Evolutionary conservation across 805 yeast genomes (phyloP).

Genomic region (Tetrapisispora arboricola): DNA sequence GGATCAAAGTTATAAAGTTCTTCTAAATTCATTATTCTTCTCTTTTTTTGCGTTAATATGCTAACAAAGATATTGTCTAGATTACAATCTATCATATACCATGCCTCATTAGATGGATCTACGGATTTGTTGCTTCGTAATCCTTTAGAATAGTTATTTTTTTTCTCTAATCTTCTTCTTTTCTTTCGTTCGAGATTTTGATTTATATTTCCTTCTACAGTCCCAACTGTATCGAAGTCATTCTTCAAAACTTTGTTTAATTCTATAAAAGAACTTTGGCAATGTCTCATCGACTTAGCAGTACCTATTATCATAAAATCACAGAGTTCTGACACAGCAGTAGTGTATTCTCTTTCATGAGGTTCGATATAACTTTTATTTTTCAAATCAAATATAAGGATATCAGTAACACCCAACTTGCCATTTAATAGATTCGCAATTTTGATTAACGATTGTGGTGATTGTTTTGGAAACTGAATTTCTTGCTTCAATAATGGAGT

Average conservation of each 20-base stretch:
- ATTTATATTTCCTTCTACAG: slow-evolving; percentile 63
- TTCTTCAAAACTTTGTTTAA: slow-evolving; percentile 51
- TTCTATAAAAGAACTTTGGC: slow-evolving; percentile 57
- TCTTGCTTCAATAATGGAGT: slow-evolving; percentile 30
- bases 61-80: slow-evolving; percentile 59
- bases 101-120: slow-evolving; percentile 39
- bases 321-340: slow-evolving; percentile 28
- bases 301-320: slow-evolving; percentile 55
- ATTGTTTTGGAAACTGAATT: slow-evolving; percentile 49
- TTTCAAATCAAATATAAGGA: slow-evolving; percentile 56
- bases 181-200: slow-evolving; percentile 42
- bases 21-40: slow-evolving; percentile 63
- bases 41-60: slow-evolving; percentile 58
- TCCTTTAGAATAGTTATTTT: slow-evolving; percentile 45
- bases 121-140: slow-evolving; percentile 45
- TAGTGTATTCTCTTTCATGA: slow-evolving; percentile 24
- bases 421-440: slow-evolving; percentile 34
- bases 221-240: slow-evolving; percentile 35
- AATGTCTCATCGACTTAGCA: slow-evolving; percentile 69
- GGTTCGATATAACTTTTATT: slow-evolving; percentile 19
- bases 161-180: slow-evolving; percentile 41
- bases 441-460: slow-evolving; percentile 42
- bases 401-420: slow-evolving; percentile 56
- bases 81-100: slow-evolving; percentile 73
- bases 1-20: slow-evolving; percentile 46